These are phyloP conservation scores for Auricularia sp. DNA, from an alignment of 768 basidiomycete genomes.

Conservation along the genomic window DNA sequence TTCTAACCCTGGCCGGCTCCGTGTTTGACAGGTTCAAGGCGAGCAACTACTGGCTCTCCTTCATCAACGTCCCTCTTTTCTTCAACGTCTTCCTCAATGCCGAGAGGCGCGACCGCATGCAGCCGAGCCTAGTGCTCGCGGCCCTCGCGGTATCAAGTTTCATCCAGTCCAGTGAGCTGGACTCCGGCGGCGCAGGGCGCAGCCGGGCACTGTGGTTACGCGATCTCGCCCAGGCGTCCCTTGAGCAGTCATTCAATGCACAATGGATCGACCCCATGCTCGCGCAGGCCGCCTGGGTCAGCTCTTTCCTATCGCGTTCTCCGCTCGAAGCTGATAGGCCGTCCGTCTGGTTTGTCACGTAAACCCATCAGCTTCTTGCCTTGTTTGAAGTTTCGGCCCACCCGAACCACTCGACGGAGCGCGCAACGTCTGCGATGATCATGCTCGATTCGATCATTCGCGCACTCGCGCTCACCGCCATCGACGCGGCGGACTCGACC, in stretches of 20 bases:
- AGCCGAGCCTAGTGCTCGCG: conserved; percentile 28
- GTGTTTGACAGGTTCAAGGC: neutral
- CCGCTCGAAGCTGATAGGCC: neutral
- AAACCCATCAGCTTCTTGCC: conserved; percentile 48
- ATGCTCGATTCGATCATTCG: conserved; percentile 57
- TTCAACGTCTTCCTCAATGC: conserved; percentile 5
- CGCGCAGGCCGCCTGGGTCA: conserved; percentile 63
- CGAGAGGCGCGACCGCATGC: neutral
- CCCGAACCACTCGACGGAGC: conserved; percentile 48
- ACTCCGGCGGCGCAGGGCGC: conserved; percentile 43
- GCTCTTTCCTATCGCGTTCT: conserved; percentile 12
- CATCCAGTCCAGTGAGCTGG: conserved; percentile 62
- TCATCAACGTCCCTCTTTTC: conserved; percentile 9
- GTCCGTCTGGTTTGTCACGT: neutral
- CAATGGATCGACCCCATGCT: conserved; percentile 51
- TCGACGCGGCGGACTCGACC: conserved; percentile 46
- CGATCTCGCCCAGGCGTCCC: conserved; percentile 42
- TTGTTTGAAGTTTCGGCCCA: conserved; percentile 70
- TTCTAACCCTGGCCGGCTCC: neutral
- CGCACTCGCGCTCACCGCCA: conserved; percentile 39
- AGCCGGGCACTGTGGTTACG: conserved; percentile 47
- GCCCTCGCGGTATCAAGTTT: conserved; percentile 60
- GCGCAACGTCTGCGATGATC: conserved; percentile 42
- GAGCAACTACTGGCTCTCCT: conserved; percentile 7
- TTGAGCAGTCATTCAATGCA: conserved; percentile 40